Conservation (phyloP, 2,329 filamentous ascomycete genomes). For the Scytalidium sp. region DNA sequence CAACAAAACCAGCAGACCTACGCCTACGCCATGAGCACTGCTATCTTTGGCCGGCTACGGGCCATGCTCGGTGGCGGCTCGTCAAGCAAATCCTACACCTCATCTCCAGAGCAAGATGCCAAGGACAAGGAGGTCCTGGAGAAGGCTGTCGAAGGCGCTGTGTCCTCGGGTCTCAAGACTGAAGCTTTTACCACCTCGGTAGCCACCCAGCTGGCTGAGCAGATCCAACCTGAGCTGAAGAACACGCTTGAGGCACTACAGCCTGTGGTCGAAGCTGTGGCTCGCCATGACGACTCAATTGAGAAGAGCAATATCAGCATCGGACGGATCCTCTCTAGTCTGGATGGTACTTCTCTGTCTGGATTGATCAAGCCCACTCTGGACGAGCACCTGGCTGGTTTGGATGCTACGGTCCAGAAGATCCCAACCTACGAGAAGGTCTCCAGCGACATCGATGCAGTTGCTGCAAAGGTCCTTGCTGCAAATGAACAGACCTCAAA, state of each 20-base stretch:
- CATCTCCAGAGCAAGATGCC: slow-evolving; percentile 14
- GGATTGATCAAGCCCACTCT: slow-evolving; percentile 18
- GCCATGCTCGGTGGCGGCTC: slow-evolving; percentile 3
- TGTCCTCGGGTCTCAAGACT: slow-evolving; percentile 19
- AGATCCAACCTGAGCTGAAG: slow-evolving; percentile 20
- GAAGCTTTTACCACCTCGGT: slow-evolving; percentile 24
- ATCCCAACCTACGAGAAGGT: slow-evolving; percentile 3
- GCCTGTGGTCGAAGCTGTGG: slow-evolving; percentile 1
- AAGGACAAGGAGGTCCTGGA: slow-evolving; percentile 18
- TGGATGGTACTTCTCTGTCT: neutral
- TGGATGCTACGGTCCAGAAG: neutral
- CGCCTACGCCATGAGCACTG: slow-evolving; percentile 9
- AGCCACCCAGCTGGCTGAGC: slow-evolving; percentile 20
- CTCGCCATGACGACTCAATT: slow-evolving; percentile 4
- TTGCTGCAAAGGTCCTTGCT: slow-evolving; percentile 20
- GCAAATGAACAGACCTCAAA: slow-evolving; percentile 20
- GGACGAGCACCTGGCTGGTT: slow-evolving; percentile 6
- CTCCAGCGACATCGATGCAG: slow-evolving; percentile 11
- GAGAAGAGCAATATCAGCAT: slow-evolving; percentile 5
- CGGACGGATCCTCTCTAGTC: slow-evolving; percentile 2
- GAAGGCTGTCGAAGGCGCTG: slow-evolving; percentile 20
- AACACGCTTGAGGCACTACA: neutral
- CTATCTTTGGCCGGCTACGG: slow-evolving; percentile 13
- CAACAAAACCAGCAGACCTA: neutral
- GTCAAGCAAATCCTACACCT: neutral